Base-by-base conservation (phyloP, 2,329 filamentous ascomycete genomes). In the Diplocarpon rosae region DNA sequence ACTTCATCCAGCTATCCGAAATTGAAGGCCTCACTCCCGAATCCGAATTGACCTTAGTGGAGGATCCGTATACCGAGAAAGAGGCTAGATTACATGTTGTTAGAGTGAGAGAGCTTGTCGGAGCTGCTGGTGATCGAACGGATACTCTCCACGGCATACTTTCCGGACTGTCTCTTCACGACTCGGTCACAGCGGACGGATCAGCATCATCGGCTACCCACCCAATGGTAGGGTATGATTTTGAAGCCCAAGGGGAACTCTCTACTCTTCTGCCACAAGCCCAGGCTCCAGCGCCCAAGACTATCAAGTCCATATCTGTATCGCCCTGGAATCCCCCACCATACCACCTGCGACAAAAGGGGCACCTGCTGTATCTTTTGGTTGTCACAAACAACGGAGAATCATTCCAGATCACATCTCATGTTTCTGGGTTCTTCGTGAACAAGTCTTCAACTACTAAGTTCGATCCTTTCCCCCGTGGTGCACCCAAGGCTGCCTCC, bases 1-100 rank as follows among this genome's bases (percentile, higher is more conserved):
- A 98, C 66, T 96, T 92, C 59, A 76, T 93, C 48, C 83, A 93
- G 63, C 76, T 98, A 50, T 88, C 86, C 43, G 90, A 98, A 62
- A 84, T 98, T 44, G 75, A 83, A 38, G 87, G 78, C 45, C 75
- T 98, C 44, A 76, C 78, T 42, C 67, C 82, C 29, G 80, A 88
- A 51, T 84, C 89, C 30, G 83, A 89, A 59, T 75, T 95, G 47
- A 76, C 75, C 43, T 69, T 98, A 56, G 79, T 95, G 43, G 84
- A 95, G 66, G 92, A 98, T 61, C 86, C 93, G 37, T 98, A 98
- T 65, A 98, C 87, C 35, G 92, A 98, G 69, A 96, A 95, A 69
- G 92, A 98, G 68, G 90, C 92, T 27, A 82, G 93, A 53, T 84
- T 98, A 72, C 92, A 98, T 66, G 70, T 96, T 52, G 79, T 98